Conservation (phyloP, 169 alveolate species). For the Nephromyces sp. region DNA sequence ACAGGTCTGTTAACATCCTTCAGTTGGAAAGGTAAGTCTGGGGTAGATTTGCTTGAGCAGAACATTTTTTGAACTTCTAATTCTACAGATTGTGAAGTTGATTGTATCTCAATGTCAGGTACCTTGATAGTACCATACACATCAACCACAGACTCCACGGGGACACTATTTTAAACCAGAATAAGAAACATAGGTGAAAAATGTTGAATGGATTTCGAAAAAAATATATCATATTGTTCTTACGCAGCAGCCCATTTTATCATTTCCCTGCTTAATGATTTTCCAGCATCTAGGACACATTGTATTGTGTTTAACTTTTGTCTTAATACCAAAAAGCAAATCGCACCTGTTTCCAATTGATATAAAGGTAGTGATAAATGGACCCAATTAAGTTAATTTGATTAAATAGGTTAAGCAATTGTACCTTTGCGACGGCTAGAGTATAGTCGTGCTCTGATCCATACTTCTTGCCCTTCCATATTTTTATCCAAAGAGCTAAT, state of each 20-base stretch:
- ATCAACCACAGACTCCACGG: slow-evolving; percentile 85
- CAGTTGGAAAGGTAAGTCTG: slow-evolving; percentile 86
- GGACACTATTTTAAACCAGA: background rate
- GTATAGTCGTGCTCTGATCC: background rate
- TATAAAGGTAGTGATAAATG: too few relatives aligned
- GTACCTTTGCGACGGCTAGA: background rate
- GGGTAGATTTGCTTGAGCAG: slow-evolving; percentile 49
- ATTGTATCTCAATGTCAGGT: slow-evolving; percentile 76
- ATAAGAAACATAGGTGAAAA: background rate
- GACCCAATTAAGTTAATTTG: too few relatives aligned
- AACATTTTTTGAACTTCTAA: slow-evolving; percentile 66
- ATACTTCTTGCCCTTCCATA: background rate
- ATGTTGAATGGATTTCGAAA: background rate
- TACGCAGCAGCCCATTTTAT: slow-evolving; percentile 5
- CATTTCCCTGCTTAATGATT: slow-evolving; percentile 7
- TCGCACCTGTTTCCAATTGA: slow-evolving; percentile 18
- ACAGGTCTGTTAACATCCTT: slow-evolving; percentile 87
- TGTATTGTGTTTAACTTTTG: slow-evolving; percentile 20
- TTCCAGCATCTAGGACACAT: slow-evolving; percentile 13
- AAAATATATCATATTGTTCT: background rate
- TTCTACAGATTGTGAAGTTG: slow-evolving; percentile 83
- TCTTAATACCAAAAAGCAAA: slow-evolving; percentile 22
- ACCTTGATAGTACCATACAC: slow-evolving; percentile 76
- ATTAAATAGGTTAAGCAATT: too few relatives aligned
- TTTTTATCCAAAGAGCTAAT: background rate